phyloP scores from a whole-genome alignment of 441 rosid genomes.

The Euphorbia celastroides region DNA sequence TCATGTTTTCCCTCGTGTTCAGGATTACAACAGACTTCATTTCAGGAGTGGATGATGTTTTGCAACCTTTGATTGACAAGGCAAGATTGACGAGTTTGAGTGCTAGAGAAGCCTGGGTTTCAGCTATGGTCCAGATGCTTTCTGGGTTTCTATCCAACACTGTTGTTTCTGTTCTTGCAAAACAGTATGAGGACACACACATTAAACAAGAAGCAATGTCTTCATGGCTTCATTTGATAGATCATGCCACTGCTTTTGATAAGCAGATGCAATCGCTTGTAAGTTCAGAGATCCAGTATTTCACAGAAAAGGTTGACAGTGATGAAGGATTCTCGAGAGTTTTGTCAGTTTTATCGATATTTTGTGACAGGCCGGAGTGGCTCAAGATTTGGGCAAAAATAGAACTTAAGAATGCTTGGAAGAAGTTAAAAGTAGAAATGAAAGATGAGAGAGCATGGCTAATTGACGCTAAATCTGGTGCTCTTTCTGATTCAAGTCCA shows the following conservation, averaged over 20 bases:
- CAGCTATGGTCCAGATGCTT: slow-evolving; percentile 66
- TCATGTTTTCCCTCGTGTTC: slow-evolving; percentile 58
- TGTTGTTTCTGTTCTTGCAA: slow-evolving; percentile 45
- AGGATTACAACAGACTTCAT: slow-evolving; percentile 61
- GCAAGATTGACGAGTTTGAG: slow-evolving; percentile 58
- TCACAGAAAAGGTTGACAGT: slow-evolving; percentile 28
- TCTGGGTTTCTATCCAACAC: slow-evolving; percentile 51
- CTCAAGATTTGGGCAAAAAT: slow-evolving; percentile 78
- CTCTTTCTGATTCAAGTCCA: slow-evolving; percentile 26
- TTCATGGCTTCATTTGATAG: slow-evolving; percentile 71
- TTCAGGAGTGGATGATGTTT: slow-evolving; percentile 57
- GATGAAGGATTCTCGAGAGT: slow-evolving; percentile 33
- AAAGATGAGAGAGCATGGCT: slow-evolving; percentile 58
- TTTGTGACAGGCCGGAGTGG: slow-evolving; percentile 61
- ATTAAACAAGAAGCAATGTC: slow-evolving; percentile 43
- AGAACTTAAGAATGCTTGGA: slow-evolving; percentile 71
- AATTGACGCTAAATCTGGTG: slow-evolving; percentile 23
- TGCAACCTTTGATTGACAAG: slow-evolving; percentile 80
- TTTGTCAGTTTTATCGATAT: slow-evolving; percentile 43
- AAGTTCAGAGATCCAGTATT: slow-evolving; percentile 42
- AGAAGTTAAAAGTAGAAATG: slow-evolving; percentile 52
- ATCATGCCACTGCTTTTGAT: slow-evolving; percentile 64
- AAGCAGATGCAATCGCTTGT: slow-evolving; percentile 51
- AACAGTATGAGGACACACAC: slow-evolving; percentile 39
- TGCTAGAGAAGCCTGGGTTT: slow-evolving; percentile 86